Conservation (phyloP, 129 eudicot species). For the Flaveria sonorensis region DNA sequence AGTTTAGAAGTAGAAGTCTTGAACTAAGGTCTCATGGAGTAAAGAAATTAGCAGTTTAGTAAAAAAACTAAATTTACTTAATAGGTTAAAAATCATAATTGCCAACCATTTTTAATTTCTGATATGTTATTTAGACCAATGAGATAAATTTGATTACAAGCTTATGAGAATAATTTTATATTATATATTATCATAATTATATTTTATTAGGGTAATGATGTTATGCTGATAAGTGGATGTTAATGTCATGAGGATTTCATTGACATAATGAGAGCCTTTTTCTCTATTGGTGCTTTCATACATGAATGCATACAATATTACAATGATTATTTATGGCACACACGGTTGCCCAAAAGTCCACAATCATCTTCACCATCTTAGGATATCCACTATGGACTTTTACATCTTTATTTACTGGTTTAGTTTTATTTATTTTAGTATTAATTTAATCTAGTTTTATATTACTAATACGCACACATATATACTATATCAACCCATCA, state of each 20-base stretch:
- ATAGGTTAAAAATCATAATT: not conserved
- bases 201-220: slow-evolving; percentile 32
- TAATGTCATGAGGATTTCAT: slow-evolving; percentile 34
- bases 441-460: no score
- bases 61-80: not conserved
- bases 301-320: slow-evolving; percentile 31
- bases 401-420: not conserved
- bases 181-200: not conserved
- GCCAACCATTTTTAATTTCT: not conserved
- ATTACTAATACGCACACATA: no score
- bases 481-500: not conserved
- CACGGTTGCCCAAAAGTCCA: slow-evolving; percentile 26
- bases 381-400: slow-evolving; percentile 27
- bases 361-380: slow-evolving; percentile 19
- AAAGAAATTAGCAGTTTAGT: no score
- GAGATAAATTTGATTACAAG: not conserved
- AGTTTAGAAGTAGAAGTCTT: no score
- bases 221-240: slow-evolving; percentile 28
- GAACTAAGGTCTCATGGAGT: no score
- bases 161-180: not conserved
- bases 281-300: slow-evolving; percentile 35
- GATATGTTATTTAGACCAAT: not conserved
- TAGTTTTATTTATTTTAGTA: not conserved
- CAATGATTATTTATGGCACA: slow-evolving; percentile 18
- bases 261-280: slow-evolving; percentile 30